Conservation (phyloP, 441 rosid species). For the Rhodomyrtus psidioides region DNA sequence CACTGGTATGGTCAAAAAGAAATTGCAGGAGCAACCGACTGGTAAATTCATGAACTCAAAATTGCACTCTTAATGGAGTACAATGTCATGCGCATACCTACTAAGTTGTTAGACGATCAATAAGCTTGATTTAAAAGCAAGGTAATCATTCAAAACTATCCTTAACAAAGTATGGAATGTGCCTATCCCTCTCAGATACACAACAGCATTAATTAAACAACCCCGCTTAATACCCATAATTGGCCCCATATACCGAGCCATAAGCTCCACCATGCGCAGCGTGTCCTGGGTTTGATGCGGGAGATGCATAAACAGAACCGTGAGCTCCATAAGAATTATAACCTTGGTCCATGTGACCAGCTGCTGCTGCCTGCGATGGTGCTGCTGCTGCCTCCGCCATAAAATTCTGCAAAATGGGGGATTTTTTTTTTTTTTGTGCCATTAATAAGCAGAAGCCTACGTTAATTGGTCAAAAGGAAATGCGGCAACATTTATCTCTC, state of each 20-base stretch:
- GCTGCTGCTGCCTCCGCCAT: constrained; percentile 96
- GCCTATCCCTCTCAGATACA: neutral
- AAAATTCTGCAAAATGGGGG: constrained; percentile 61
- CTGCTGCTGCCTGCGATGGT: constrained; percentile 42
- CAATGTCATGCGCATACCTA: neutral
- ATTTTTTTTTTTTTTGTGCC: neutral
- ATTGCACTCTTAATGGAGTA: neutral
- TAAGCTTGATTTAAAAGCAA: neutral
- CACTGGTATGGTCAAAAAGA: neutral
- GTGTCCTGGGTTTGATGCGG: constrained; percentile 43
- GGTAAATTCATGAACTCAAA: neutral
- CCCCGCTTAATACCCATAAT: constrained; percentile 41
- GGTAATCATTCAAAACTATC: neutral
- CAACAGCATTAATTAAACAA: neutral
- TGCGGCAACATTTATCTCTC: neutral
- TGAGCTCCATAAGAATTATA: constrained; percentile 77
- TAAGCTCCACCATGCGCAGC: constrained; percentile 40
- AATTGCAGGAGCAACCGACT: neutral
- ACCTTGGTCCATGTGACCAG: constrained; percentile 52
- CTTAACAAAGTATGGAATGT: neutral
- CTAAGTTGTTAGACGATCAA: neutral
- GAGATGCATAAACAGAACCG: constrained; percentile 53
- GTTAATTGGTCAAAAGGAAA: neutral
- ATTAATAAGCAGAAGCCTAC: neutral
- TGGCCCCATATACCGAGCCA: constrained; percentile 51